Conservation (phyloP, 1,284 basidiomycete genomes). For the Trametes sp. region DNA sequence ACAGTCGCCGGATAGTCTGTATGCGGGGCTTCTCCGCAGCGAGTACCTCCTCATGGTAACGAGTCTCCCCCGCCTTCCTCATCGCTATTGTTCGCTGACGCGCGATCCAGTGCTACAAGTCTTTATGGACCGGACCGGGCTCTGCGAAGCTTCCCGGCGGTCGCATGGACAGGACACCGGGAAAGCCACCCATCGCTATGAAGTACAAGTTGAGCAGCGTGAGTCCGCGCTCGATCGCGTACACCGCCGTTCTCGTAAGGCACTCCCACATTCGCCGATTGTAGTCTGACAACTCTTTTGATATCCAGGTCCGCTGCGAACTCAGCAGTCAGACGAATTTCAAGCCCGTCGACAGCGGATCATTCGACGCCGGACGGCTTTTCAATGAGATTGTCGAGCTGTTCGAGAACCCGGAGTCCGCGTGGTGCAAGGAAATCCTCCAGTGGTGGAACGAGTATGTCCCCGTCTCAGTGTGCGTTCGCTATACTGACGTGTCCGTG, state of each 20-base stretch:
- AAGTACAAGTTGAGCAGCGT: neutral
- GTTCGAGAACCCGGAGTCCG: neutral
- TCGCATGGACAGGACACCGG: neutral
- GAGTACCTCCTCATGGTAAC: slow-evolving; percentile 2
- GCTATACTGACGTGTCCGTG: too few species aligned
- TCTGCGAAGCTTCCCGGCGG: neutral
- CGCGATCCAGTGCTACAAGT: slow-evolving; percentile 7
- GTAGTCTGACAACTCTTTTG: neutral
- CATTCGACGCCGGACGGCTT: neutral
- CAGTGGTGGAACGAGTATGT: slow-evolving; percentile 14
- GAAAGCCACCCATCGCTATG: neutral
- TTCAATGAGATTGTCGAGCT: neutral
- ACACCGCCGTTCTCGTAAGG: slow-evolving; percentile 7
- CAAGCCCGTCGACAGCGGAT: neutral
- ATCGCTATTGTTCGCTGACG: neutral
- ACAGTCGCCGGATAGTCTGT: neutral
- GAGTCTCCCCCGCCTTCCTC: neutral
- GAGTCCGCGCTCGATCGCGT: neutral
- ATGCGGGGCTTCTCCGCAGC: slow-evolving; percentile 1
- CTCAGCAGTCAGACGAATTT: neutral
- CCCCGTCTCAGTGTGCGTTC: too few species aligned
- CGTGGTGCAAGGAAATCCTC: neutral
- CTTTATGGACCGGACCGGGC: neutral
- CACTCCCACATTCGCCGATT: neutral
- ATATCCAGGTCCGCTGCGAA: neutral